Evolutionary conservation across 345 rosid species (phyloP).

Genomic region (Brassica incana): DNA sequence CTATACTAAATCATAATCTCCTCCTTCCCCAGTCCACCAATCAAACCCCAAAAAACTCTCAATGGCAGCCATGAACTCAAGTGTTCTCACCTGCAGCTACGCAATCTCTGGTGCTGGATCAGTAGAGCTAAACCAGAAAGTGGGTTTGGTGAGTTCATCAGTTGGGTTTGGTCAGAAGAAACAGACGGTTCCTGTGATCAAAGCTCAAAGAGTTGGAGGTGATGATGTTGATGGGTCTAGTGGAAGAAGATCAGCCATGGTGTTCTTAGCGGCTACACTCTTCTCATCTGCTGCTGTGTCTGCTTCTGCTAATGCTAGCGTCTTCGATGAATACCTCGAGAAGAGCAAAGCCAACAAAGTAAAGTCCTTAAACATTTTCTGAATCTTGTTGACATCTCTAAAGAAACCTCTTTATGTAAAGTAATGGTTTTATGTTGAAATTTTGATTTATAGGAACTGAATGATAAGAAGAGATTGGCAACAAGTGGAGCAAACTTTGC

Average conservation of each 20-base stretch:
- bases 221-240: constrained; percentile 42
- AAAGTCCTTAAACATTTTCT: constrained; percentile 3
- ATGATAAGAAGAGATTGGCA: constrained; percentile 94
- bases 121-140: constrained; percentile 63
- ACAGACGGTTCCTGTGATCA: constrained; percentile 61
- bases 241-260: constrained; percentile 78
- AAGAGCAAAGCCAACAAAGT: constrained; percentile 98
- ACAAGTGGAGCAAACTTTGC: constrained; percentile 98
- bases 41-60: constrained; percentile 1
- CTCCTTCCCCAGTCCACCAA: constrained; percentile 42
- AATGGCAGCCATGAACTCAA: constrained; percentile 86
- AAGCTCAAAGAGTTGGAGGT: constrained; percentile 48
- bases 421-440: neutral
- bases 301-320: constrained; percentile 78
- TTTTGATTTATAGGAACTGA: constrained; percentile 59
- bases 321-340: constrained; percentile 93
- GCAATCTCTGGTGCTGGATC: constrained; percentile 63
- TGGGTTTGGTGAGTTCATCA: constrained; percentile 43
- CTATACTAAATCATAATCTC: constrained; percentile 41
- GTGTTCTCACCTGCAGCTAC: constrained; percentile 82
- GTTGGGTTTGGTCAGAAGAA: constrained; percentile 44
- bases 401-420: neutral
- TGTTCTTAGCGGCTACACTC: constrained; percentile 67
- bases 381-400: neutral
- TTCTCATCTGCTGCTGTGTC: constrained; percentile 62